phyloP scores from a whole-genome alignment of 1,139 yeast genomes.

The Saccharomyces hybrid region DNA sequence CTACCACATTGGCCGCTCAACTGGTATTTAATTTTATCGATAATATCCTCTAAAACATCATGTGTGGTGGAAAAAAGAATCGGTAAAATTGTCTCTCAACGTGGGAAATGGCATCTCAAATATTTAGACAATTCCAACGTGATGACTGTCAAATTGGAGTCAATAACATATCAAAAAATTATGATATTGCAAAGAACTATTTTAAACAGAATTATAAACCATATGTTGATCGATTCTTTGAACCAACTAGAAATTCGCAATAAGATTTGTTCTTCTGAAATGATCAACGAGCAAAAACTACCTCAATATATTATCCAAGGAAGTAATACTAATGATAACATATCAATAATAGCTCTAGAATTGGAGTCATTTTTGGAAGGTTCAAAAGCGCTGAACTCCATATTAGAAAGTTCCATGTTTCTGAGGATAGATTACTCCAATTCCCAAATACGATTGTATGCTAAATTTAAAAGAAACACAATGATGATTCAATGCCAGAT shows the following conservation, averaged over 20 bases:
- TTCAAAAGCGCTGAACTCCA: slow-evolving; percentile 23
- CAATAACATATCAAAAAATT: slow-evolving; percentile 45
- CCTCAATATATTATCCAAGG: slow-evolving; percentile 21
- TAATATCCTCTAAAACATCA: slow-evolving; percentile 45
- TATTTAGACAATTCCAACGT: slow-evolving; percentile 39
- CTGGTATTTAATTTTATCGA: slow-evolving; percentile 56
- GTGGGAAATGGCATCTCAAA: slow-evolving; percentile 55
- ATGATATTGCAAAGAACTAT: slow-evolving; percentile 44
- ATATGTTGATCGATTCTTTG: slow-evolving; percentile 57
- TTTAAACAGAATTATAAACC: slow-evolving; percentile 54
- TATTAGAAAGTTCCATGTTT: slow-evolving; percentile 29
- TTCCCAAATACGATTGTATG: slow-evolving; percentile 28
- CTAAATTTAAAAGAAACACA: slow-evolving; percentile 28
- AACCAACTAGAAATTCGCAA: slow-evolving; percentile 31
- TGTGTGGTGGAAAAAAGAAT: slow-evolving; percentile 43
- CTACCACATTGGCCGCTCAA: slow-evolving; percentile 61
- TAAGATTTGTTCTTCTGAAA: slow-evolving; percentile 19
- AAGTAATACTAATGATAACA: slow-evolving; percentile 3
- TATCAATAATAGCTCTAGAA: slow-evolving; percentile 25
- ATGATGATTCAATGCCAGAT: slow-evolving; percentile 29
- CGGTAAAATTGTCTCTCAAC: slow-evolving; percentile 50
- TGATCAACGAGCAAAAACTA: slow-evolving; percentile 9
- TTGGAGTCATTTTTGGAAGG: slow-evolving; percentile 29
- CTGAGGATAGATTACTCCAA: slow-evolving; percentile 27
- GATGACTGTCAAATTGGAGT: slow-evolving; percentile 26